Conservation (phyloP, 345 rosid species). For the Aurinia saxatilis region DNA sequence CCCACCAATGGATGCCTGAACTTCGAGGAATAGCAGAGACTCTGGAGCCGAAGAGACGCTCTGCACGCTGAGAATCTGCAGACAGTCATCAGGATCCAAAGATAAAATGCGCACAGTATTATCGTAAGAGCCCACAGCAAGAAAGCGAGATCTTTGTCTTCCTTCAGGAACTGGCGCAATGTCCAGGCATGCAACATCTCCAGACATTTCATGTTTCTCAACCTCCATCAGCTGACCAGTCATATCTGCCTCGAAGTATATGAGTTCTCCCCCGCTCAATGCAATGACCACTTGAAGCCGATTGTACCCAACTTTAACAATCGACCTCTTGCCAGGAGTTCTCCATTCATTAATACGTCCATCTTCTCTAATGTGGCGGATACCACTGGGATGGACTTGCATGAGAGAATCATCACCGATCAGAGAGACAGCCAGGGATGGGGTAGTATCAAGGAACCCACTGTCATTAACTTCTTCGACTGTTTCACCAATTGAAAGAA, state of each 20-base stretch:
- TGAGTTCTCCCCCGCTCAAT: slow-evolving; percentile 94
- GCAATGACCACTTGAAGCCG: slow-evolving; percentile 97
- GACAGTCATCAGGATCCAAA: slow-evolving; percentile 96
- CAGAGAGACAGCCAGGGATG: slow-evolving; percentile 78
- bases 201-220: slow-evolving; percentile 98
- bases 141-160: slow-evolving; percentile 94
- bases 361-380: slow-evolving; percentile 94
- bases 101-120: slow-evolving; percentile 85
- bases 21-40: slow-evolving; percentile 96
- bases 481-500: slow-evolving; percentile 96
- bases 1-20: slow-evolving; percentile 91
- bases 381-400: slow-evolving; percentile 99
- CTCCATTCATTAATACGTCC: slow-evolving; percentile 98
- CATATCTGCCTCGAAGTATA: slow-evolving; percentile 94
- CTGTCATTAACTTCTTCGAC: slow-evolving; percentile 98
- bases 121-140: slow-evolving; percentile 96
- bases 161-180: slow-evolving; percentile 99
- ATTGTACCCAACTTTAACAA: slow-evolving; percentile 95
- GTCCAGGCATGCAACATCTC: slow-evolving; percentile 98
- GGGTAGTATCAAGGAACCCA: slow-evolving; percentile 97
- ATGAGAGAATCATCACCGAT: slow-evolving; percentile 94
- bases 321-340: slow-evolving; percentile 97
- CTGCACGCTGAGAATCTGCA: slow-evolving; percentile 93
- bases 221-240: slow-evolving; percentile 97
- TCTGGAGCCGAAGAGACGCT: slow-evolving; percentile 98